Base-by-base conservation (phyloP, 345 rosid genomes). In the Stellera chamaejasme region DNA sequence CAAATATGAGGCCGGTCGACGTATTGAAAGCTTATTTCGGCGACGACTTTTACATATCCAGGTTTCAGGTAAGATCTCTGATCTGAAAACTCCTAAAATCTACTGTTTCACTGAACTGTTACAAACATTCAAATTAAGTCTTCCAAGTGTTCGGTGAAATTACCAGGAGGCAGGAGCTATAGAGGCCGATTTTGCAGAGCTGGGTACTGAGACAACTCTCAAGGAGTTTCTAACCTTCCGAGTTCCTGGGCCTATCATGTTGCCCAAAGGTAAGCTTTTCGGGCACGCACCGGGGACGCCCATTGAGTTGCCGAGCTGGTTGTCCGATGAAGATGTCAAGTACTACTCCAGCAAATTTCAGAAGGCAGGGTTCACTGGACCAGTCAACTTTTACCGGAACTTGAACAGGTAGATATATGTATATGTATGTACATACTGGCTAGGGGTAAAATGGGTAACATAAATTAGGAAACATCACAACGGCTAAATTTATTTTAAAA, bases 301-400 rank as follows among this genome's bases (percentile, higher is more conserved):
- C n/a, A 53, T 77, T 7, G 19, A 52, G 4, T 32, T 73, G 45
- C 88, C 90, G 2, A 53, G 69, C 4, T 83, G 95, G 90, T 74
- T 83, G 46, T 72, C 79, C 1, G 82, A 83, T 60, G 78, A 79
- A 28, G 95, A 81, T 45, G 14, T 81, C 36, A 75, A 77, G 50
- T 77, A 73, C 27, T 83, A 74, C 47, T 79, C 79, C 27, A 71
- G 78, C 39, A 81, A 86, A 68, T 86, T 83, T 64, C 69, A 77
- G 59, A 77, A 52, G 69, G 58, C 80, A 46, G 84, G 95, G 48
- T 86, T 83, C 73, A 75, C 85, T 0, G 85, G 82, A 42, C 66
- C 81, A 36, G 58, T 86, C 48, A 83, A 83, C 66, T 77, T 74
- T 74, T 86, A 83, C 70, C 67, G 88, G 6, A 61, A 52, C 27